Conservation (phyloP, 2,329 filamentous ascomycete genomes). For the Cladophialophora psammophila region DNA sequence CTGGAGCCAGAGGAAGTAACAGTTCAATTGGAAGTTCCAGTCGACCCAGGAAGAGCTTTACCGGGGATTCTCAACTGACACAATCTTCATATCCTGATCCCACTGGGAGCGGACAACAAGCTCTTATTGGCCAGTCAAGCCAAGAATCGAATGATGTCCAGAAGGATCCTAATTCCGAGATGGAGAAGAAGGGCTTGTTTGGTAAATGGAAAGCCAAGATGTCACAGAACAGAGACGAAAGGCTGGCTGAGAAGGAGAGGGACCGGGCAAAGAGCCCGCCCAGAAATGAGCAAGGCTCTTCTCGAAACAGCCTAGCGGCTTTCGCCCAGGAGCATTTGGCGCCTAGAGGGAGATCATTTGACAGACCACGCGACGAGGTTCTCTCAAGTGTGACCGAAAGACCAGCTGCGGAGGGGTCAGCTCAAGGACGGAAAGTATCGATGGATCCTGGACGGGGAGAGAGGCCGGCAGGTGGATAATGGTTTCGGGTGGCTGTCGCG, state of each 20-base stretch:
- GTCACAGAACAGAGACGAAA: slow-evolving; percentile 60
- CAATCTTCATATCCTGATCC: slow-evolving; percentile 50
- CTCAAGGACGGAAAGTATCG: slow-evolving; percentile 9
- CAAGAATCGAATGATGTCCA: slow-evolving; percentile 51
- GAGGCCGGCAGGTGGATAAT: slow-evolving; percentile 1
- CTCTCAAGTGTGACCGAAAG: slow-evolving; percentile 24
- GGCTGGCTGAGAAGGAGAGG: slow-evolving; percentile 63
- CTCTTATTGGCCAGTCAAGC: slow-evolving; percentile 44
- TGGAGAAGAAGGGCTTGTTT: slow-evolving; percentile 67
- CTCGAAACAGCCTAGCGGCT: slow-evolving; percentile 49
- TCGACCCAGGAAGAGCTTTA: slow-evolving; percentile 55
- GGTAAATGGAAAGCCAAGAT: slow-evolving; percentile 72
- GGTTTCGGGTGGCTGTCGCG: background rate
- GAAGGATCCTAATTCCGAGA: slow-evolving; percentile 45
- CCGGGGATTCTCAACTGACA: slow-evolving; percentile 53
- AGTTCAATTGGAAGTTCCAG: slow-evolving; percentile 71
- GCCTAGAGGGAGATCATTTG: slow-evolving; percentile 38
- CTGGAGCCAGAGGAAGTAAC: slow-evolving; percentile 69
- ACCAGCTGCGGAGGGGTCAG: slow-evolving; percentile 17
- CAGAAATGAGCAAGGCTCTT: slow-evolving; percentile 44
- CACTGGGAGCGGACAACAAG: slow-evolving; percentile 39
- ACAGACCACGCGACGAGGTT: slow-evolving; percentile 33
- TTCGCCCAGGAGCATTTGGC: slow-evolving; percentile 42
- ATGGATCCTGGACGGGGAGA: slow-evolving; percentile 17
- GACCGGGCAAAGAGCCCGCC: slow-evolving; percentile 61